Evolutionary conservation across 1,284 basidiomycete genomes (phyloP), one percentile per base, ranked within the genome.

Genomic region (Neotropicomus parvogracilis): DNA sequence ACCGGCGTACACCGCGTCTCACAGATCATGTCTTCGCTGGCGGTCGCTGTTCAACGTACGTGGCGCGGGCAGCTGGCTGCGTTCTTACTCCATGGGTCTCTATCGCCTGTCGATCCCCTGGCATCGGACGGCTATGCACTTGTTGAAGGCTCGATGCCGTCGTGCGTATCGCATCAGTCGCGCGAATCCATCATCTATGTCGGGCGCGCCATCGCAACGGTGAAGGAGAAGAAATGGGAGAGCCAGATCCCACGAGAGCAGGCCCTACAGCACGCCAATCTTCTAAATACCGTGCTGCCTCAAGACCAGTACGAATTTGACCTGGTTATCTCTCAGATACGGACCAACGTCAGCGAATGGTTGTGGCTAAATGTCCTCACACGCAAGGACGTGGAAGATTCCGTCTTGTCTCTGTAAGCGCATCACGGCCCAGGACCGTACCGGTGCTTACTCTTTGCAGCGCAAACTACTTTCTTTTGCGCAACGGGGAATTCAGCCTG

Each of bases 281-380:
- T 85, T 35, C 67, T 94, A 2, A 80, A 85, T 54, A 70, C 70
- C 6, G 83, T 85, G 1, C 72, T 86, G 5, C 83, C 88, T 1
- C 80, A 89, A 59, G 83, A 89, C 53, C 79, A 80, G 46, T 84
- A 87, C 54, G 75, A 73, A n/a, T 88, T 94, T 57, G 88, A 90
- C 59, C 69, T 74, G 16, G 78, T 84, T 48, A 79, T 93, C 26
- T 72, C 79, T 20, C 79, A 83, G 49, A 86, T 92, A 44, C 70
- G 86, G 49, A 83, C 76, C 3, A 80, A 83, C 48, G 76, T 90
- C 48, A 85, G 88, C 55, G 91, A 93, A 70, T 95, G 92, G 92
- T 73, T 95, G 3, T 95, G 93, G 91, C 70, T 82, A 27, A 91
- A 93, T 59, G 85, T 95, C 27, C 73, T 95, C 45, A 95, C 91